Base-by-base conservation (phyloP, 768 basidiomycete genomes). In the Lactifluus rugatus region DNA sequence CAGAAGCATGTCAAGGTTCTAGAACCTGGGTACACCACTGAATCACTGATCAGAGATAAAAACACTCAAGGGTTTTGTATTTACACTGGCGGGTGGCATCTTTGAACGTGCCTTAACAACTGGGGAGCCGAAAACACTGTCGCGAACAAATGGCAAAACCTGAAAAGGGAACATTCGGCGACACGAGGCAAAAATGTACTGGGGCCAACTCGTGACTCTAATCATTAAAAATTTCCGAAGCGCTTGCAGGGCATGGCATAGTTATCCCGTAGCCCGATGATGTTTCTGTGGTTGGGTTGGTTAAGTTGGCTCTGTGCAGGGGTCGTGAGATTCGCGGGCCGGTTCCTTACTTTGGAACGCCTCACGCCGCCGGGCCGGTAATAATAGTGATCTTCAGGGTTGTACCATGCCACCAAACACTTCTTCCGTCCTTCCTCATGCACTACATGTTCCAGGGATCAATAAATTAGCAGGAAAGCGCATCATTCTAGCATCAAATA, bases 401-500 rank as follows among this genome's bases (percentile, higher is more conserved):
- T 14, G 34, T 4, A n/a, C 46, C 7, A 63, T 63, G 62, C 17
- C 56, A 17, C 14, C 47, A n/a, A 58, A 58, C 42, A 21, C 23
- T 19, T n/a, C 61, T 28, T 25, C 52, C 16, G 75, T 90, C 49
- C 80, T 87, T 9, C 70, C 82, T 0, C 76, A 83, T 66, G 88
- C 88, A 1, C 76, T 91, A 13, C 70, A 75, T 37, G 76, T 81
- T 1, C 84, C 84, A 11, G 75, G 75, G 0, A 73, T 84, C 45
- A 75, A 84, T 64, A 89, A 85, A 68, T 78, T 96, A 1, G 68
- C 75, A 39, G 83, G 81, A 21, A 93, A 92, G 68, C 78, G 89
- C 3, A 79, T 97, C 48, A 73, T 96, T 2, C 76, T 97, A 1
- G 93, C 93, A 0, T 95, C 93, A 5, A 84, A 81, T 56, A 93